Base-by-base conservation (phyloP, 257 asterid genomes). In the Jaltomata sinuosa region DNA sequence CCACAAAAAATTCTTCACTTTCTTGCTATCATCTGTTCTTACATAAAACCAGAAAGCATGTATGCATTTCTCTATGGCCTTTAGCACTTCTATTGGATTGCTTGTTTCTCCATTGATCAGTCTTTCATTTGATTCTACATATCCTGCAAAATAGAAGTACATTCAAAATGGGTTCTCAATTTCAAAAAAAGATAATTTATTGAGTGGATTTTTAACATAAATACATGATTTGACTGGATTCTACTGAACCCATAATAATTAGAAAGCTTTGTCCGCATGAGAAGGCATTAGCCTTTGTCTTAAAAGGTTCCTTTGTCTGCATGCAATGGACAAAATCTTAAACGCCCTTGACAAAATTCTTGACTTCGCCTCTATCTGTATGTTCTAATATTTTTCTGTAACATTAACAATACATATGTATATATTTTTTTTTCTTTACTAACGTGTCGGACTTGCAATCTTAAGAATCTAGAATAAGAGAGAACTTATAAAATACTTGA, bases 1-100 rank as follows among this genome's bases (percentile, higher is more conserved):
- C 76, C 80, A 78, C 69, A 71, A 85, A 71, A 80, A 52, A 5
- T 54, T 62, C 47, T 85, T 83, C 11, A 29, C 50, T 59, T 85
- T 88, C 57, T 85, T 87, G 29, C 85, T 21, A 29, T 90, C 90
- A 29, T 90, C 90, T 59, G 84, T 83, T 81, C 81, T 85, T 18
- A 91, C 42, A 74, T 88, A 93, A 57, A 29, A 54, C 93, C 90
- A 89, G 38, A 93, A 90, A 11, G 90, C 89, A 59, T 85, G 27
- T 49, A 90, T 83, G 92, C 96, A 93, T 27, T 87, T 86, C 82
- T 90, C 86, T 52, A 93, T 87, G 77, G 82, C 90, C 31, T 85
- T 85, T 21, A 91, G 50, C 16, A 90, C 84, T 84, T 90, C 90
- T 82, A 15, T 72, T 86, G 89, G 89, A 49, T 80, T 82, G 18